A percentile compares a stretch with the other conserved stretches of the same genome.
Evolutionary conservation across 306 rosid species (phyloP).

Genomic region (Dicorynia guianensis): DNA sequence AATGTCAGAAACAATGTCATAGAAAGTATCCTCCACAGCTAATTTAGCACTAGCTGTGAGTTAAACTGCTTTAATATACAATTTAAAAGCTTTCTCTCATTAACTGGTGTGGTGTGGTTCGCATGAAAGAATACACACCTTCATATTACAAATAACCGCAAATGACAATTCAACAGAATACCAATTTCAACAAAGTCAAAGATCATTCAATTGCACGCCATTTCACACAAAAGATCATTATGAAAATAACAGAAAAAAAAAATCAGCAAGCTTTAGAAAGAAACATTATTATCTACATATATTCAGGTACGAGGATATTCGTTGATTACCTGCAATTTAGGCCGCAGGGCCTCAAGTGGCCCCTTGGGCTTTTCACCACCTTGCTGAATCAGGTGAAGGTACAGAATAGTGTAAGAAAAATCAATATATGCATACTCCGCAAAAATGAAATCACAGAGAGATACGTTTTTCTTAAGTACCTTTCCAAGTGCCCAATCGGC

Average conservation of each 20-base stretch:
- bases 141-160: not conserved
- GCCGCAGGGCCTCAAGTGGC: conserved; percentile 96
- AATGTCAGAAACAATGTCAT: not conserved
- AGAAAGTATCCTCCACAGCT: not conserved
- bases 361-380: conserved; percentile 96
- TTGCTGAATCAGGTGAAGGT: conserved; percentile 68
- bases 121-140: not conserved
- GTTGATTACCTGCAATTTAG: conserved; percentile 80
- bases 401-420: conserved; percentile 37
- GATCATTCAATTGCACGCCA: conserved; percentile 10
- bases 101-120: not conserved
- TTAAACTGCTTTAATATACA: not conserved
- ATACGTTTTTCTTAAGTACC: conserved; percentile 53
- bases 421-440: conserved; percentile 16
- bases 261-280: conserved; percentile 24
- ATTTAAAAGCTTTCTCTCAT: not conserved
- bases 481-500: conserved; percentile 99
- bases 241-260: no score
- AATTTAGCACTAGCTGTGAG: conserved; percentile 11
- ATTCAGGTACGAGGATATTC: conserved; percentile 7
- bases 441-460: conserved; percentile 23
- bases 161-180: conserved; percentile 13
- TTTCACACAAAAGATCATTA: not conserved
- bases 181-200: conserved; percentile 19
- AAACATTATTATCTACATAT: not conserved